phyloP scores from a whole-genome alignment of 169 alveolate species.

The Plasmodium knowlesi region DNA sequence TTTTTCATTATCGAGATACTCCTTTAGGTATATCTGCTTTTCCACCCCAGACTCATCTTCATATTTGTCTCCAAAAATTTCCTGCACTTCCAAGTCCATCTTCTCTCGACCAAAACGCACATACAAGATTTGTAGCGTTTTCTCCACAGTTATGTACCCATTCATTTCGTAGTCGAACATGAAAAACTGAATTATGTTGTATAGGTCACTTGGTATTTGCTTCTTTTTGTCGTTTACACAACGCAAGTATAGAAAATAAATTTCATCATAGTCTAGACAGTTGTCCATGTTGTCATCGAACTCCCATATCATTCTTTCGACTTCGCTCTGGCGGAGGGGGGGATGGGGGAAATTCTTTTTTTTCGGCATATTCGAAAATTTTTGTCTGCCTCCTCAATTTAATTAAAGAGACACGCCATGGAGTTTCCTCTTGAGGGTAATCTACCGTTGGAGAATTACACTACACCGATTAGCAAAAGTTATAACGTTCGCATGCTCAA shows the following conservation, averaged over 20 bases:
- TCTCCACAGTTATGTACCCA: conserved; percentile 73
- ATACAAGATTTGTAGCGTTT: conserved; percentile 65
- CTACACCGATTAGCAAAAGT: background rate
- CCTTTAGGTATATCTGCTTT: conserved; percentile 50
- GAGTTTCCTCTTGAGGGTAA: background rate
- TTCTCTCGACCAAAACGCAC: conserved; percentile 73
- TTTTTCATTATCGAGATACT: conserved; percentile 59
- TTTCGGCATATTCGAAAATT: background rate
- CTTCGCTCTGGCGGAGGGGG: conserved; percentile 40
- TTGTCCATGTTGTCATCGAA: conserved; percentile 72
- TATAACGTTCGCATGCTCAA: background rate
- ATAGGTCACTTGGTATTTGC: conserved; percentile 67
- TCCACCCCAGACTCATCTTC: conserved; percentile 71
- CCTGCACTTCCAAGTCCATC: conserved; percentile 70
- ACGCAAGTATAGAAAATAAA: conserved; percentile 51
- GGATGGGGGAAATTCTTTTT: background rate
- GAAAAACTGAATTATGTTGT: conserved; percentile 66
- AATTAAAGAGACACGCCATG: background rate
- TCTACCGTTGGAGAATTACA: background rate
- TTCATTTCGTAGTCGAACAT: conserved; percentile 74
- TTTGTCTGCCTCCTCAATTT: background rate
- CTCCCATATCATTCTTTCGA: conserved; percentile 74
- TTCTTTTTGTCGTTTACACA: conserved; percentile 68
- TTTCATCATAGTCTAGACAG: conserved; percentile 72
- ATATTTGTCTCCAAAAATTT: conserved; percentile 69